These are phyloP conservation scores for Pholiota conissans DNA, from an alignment of 768 basidiomycete genomes.

Conservation along the genomic window DNA sequence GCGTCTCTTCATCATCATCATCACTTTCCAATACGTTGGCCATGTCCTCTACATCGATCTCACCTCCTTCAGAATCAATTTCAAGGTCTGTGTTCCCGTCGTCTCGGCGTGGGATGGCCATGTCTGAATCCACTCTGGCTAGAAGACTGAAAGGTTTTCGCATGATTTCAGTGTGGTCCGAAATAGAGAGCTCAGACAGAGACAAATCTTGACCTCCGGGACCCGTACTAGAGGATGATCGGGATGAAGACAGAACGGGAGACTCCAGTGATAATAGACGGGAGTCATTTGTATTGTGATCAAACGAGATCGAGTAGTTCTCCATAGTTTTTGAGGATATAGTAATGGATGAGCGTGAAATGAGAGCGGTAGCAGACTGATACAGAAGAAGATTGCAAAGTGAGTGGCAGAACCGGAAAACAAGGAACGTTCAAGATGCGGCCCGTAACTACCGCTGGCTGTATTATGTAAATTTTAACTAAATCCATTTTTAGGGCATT, in stretches of 20 bases:
- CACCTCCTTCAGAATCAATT: not conserved
- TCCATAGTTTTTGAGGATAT: no score
- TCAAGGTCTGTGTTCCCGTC: slow-evolving; percentile 1
- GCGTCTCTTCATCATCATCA: slow-evolving; percentile 13
- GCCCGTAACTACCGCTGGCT: not conserved
- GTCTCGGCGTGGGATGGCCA: slow-evolving; percentile 13
- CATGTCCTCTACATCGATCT: not conserved
- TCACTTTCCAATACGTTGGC: not conserved
- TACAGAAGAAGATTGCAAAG: no score
- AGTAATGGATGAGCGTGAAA: no score
- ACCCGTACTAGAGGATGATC: slow-evolving; percentile 24
- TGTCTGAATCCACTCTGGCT: slow-evolving; percentile 16
- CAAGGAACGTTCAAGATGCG: no score
- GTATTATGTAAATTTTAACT: no score
- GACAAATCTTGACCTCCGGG: slow-evolving; percentile 34
- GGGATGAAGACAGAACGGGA: slow-evolving; percentile 23
- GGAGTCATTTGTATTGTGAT: slow-evolving; percentile 18
- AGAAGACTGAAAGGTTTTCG: slow-evolving; percentile 26
- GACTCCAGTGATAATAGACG: slow-evolving; percentile 32
- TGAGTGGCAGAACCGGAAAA: no score
- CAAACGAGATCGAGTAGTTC: slow-evolving; percentile 10
- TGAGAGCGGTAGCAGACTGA: no score
- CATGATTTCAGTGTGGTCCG: slow-evolving; percentile 24
- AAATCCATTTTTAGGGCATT: slow-evolving; percentile 1
- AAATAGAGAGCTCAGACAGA: slow-evolving; percentile 36